These are phyloP conservation scores for Thalassiosira oceanica DNA, from an alignment of 352 stramenopile species.

Conservation along the genomic window DNA sequence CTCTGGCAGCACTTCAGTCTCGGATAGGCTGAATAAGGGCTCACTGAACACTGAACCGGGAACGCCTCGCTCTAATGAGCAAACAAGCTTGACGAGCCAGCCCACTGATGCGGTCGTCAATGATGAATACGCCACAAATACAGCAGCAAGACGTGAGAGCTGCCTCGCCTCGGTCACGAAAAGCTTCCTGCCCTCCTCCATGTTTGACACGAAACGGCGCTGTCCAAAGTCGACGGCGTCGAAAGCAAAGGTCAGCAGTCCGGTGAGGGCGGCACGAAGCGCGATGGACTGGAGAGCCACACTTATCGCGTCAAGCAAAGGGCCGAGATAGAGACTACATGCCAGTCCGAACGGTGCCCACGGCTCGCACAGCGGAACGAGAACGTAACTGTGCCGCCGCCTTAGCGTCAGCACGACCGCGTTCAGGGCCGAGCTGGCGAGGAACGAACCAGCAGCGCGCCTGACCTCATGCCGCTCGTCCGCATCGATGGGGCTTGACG, in stretches of 20 bases:
- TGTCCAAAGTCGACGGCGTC: slow-evolving; percentile 45
- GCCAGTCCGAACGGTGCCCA: not conserved
- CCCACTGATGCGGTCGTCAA: too few species aligned
- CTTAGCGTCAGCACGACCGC: not conserved
- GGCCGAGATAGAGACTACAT: slow-evolving; percentile 6
- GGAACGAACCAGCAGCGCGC: not conserved
- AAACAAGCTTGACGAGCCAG: too few species aligned
- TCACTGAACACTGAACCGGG: too few species aligned
- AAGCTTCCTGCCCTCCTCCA: slow-evolving; percentile 30
- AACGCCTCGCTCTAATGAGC: too few species aligned
- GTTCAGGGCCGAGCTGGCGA: not conserved
- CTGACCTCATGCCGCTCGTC: not conserved
- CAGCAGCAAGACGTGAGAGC: too few species aligned
- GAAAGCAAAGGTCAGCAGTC: slow-evolving; percentile 30
- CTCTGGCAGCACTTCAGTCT: too few species aligned
- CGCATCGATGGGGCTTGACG: not conserved
- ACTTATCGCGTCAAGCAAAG: slow-evolving; percentile 10
- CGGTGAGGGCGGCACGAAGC: slow-evolving; percentile 18
- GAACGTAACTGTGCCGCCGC: not conserved
- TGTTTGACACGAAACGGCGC: slow-evolving; percentile 30
- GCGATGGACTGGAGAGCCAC: slow-evolving; percentile 21
- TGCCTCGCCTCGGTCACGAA: slow-evolving; percentile 23
- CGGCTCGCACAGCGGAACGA: too few species aligned
- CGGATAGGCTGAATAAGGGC: too few species aligned
- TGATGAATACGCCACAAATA: too few species aligned